Conservation (phyloP, 2,329 filamentous ascomycete species). For the Colletotrichum sp. region DNA sequence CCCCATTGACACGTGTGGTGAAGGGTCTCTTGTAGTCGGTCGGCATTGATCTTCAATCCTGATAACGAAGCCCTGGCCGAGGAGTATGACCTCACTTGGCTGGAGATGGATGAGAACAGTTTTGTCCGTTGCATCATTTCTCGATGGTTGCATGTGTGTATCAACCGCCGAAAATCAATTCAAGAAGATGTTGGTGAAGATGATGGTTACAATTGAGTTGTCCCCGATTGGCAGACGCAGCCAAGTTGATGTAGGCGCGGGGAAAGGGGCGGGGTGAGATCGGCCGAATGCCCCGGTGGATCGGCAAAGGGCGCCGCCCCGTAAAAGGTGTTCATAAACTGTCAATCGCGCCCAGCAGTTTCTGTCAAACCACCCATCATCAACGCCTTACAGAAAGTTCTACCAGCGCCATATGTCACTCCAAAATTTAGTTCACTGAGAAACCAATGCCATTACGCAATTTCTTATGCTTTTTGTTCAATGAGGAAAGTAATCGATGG, state of each 20-base stretch:
- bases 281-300: neutral
- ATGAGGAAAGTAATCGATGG: neutral
- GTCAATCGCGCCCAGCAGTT: neutral
- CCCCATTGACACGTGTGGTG: conserved; percentile 39
- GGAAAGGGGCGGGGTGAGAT: neutral
- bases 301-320: neutral
- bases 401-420: neutral
- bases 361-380: neutral
- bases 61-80: conserved; percentile 2
- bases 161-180: neutral
- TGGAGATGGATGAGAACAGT: neutral
- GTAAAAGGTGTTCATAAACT: neutral
- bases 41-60: conserved; percentile 30
- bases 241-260: neutral
- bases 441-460: neutral
- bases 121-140: neutral
- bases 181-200: neutral
- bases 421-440: accelerated
- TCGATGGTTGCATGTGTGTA: accelerated
- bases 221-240: neutral
- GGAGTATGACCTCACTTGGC: neutral
- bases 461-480: neutral
- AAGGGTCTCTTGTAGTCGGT: conserved; percentile 31
- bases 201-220: neutral
- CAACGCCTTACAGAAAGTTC: neutral